Evolutionary conservation across 2,329 filamentous ascomycete genomes (phyloP), one percentile per base, ranked within the genome.

Genomic region (Pseudocercospora musae): DNA sequence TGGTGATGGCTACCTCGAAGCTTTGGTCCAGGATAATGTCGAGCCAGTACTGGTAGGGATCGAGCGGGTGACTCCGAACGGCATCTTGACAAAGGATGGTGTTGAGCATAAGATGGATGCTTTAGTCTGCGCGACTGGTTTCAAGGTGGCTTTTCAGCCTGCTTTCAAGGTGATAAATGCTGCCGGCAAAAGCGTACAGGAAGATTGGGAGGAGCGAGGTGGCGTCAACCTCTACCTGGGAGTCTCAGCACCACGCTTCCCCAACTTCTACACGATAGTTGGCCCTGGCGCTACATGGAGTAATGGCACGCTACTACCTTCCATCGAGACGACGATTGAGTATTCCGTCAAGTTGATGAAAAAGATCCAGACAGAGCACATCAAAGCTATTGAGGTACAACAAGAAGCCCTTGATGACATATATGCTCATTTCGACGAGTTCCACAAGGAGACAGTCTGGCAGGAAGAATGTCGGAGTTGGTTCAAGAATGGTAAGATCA

Each of bases 271-370:
- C 57, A 66, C 58, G 23, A 59, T 60, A 40, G 64, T 62, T 21
- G 64, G 64, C 2, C 64, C 64, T 1, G 61, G 55, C 9, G 55
- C 37, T 15, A 58, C 78, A 3, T 56, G 60, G 60, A 53, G 60
- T 58, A 31, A 50, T 18, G 54, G 49, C 7, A 55, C 60, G 2
- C 20, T 50, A 11, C 33, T 56, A 23, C 49, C 55, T 9, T 54
- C 54, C 25, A 59, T 58, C 59, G 80, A 69, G 59, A 68, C 42
- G 27, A 77, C 82, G 62, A 79, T 78, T 3, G 81, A 84, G 65
- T 84, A 82, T 72, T 78, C 83, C 65, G 77, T 79, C 66, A 79
- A 81, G 65, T 69, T 82, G 42, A 78, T 85, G 62, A 78, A 82
- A 71, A 78, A 80, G 42, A 80, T 78, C 66, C 78, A 83, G 69